A percentile compares a stretch with the other conserved stretches of the same genome.
Evolutionary conservation across 768 basidiomycete species (phyloP).

Genomic region (Suillus brevipes): DNA sequence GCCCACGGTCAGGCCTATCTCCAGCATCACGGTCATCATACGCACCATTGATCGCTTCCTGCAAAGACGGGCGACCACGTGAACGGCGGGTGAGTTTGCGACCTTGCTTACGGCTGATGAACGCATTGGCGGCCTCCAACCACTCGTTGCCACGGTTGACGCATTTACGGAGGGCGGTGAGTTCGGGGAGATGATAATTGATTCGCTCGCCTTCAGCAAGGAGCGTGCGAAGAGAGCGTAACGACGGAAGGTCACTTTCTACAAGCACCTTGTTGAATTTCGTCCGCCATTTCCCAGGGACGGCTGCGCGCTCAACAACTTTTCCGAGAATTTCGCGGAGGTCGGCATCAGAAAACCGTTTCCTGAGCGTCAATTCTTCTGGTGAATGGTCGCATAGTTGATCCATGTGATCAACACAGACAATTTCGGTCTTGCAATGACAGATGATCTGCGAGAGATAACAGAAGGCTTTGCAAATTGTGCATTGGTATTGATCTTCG

Average conservation of each 20-base stretch:
- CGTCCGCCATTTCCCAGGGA: conserved; percentile 73
- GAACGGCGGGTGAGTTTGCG: conserved; percentile 73
- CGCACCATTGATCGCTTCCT: conserved; percentile 38
- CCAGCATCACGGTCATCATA: conserved; percentile 50
- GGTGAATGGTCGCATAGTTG: conserved; percentile 68
- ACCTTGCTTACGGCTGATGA: conserved; percentile 77
- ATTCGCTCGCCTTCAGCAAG: conserved; percentile 89
- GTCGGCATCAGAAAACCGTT: conserved; percentile 80
- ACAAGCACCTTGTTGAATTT: conserved; percentile 67
- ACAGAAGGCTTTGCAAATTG: conserved; percentile 89
- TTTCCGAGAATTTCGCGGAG: conserved; percentile 65
- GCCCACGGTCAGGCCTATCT: conserved; percentile 68
- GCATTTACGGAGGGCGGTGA: conserved; percentile 71
- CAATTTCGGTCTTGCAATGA: conserved; percentile 72
- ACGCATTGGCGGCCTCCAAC: conserved; percentile 82
- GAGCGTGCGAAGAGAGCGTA: conserved; percentile 79
- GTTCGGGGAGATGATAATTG: conserved; percentile 69
- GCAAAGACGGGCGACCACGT: conserved; percentile 51
- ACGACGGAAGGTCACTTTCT: conserved; percentile 68
- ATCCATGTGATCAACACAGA: conserved; percentile 83
- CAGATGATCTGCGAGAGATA: conserved; percentile 93
- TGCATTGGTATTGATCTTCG: conserved; percentile 96
- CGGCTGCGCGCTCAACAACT: conserved; percentile 67
- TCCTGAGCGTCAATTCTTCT: conserved; percentile 63
- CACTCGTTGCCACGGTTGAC: conserved; percentile 82